Conservation (phyloP, 1,139 yeast species). For the Candida glucosophila region DNA sequence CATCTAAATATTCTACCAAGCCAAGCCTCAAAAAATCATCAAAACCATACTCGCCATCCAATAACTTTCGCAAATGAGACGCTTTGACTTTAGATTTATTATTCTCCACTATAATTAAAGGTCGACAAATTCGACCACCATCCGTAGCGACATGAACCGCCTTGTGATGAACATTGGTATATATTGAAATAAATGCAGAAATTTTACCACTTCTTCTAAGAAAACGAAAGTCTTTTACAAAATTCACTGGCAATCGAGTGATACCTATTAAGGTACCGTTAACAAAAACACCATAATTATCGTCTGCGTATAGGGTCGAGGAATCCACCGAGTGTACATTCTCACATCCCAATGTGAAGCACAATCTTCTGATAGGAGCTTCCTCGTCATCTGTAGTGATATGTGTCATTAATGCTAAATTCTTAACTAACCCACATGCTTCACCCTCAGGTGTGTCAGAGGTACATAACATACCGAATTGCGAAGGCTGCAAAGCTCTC, state of each 20-base stretch:
- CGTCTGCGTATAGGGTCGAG: constrained; percentile 66
- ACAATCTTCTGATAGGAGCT: constrained; percentile 69
- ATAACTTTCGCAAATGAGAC: constrained; percentile 54
- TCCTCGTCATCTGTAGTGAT: constrained; percentile 98
- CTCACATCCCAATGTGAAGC: constrained; percentile 84
- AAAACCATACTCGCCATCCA: constrained; percentile 67
- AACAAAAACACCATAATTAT: constrained; percentile 76
- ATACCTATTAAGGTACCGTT: constrained; percentile 94
- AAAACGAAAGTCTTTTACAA: constrained; percentile 69
- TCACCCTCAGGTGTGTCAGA: constrained; percentile 99
- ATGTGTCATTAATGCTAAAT: constrained; percentile 95
- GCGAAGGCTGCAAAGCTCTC: constrained; percentile 97
- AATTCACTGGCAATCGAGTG: constrained; percentile 74
- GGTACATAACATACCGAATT: constrained; percentile 97
- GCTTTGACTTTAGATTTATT: constrained; percentile 65
- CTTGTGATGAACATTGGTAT: constrained; percentile 78
- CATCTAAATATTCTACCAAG: constrained; percentile 90
- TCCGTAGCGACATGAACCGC: constrained; percentile 98
- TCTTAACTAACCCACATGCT: constrained; percentile 97
- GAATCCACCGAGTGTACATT: constrained; percentile 76
- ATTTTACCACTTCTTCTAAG: constrained; percentile 81
- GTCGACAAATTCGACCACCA: constrained; percentile 98
- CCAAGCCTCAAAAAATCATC: constrained; percentile 86
- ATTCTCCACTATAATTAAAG: constrained; percentile 75
- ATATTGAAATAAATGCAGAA: constrained; percentile 85